Base-by-base conservation (phyloP, 345 rosid genomes). In the Chamaenerion angustifolium region DNA sequence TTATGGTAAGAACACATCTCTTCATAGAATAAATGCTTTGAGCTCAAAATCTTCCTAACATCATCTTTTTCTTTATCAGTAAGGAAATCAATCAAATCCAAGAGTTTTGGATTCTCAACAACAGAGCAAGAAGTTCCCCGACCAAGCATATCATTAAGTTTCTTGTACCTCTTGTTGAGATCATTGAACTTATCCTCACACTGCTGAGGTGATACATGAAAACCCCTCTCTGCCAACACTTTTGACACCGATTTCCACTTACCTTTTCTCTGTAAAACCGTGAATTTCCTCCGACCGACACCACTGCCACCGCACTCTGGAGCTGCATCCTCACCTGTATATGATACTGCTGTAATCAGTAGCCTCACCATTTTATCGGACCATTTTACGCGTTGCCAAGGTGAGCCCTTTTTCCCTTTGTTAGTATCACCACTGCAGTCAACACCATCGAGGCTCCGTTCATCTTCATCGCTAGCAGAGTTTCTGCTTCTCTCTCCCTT, bases 1-100 rank as follows among this genome's bases (percentile, higher is more conserved):
- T 89, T 85, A 41, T 90, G 95, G 47, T 85, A 85, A 40, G 98
- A 85, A 60, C 98, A 85, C 95, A 90, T 90, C 73, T 90, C 98
- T 59, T 90, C 94, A 11, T 90, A 90, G 69, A 85, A 90, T 17
- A 90, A 81, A 65, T 90, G 95, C 57, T 83, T 85, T 3, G 95
- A 85, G 67, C 79, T 90, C 55, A 85, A 73, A 56, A 83, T 85
- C 46, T 85, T 85, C 63, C 80, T 68, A 43, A 86, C 88, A 60
- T 85, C 94, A 52, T 90, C 90, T 46, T 85, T 90, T 55, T 83
- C 84, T 59, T 83, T 81, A 64, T 83, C 88, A 0, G 77, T 58
- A 54, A 90, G 73, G 57, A 60, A 77, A 15, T 79, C 78, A 47
- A 90, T 83, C 8, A 72, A 56, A 63, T 81, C 94, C 73, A 90